phyloP scores from a whole-genome alignment of 192 early-diverging fungal genomes.

The Backusella tuberculispora region DNA sequence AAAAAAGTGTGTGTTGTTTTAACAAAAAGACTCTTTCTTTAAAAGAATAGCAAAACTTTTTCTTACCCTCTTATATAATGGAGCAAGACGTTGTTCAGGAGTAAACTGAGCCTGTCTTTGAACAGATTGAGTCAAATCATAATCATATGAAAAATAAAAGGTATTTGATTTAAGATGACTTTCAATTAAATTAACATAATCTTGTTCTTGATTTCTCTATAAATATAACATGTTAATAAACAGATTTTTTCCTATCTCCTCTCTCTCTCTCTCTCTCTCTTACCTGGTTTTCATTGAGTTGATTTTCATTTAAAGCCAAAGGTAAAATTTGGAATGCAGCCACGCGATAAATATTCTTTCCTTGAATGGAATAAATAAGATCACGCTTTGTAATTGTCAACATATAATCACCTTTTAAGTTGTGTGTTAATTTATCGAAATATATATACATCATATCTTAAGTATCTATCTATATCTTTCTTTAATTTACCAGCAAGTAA shows the following conservation, averaged over 20 bases:
- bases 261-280: neutral
- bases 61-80: conserved; percentile 64
- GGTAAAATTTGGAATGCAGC: conserved; percentile 62
- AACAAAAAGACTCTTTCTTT: no score
- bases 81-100: conserved; percentile 28
- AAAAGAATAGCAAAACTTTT: no score
- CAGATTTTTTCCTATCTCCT: neutral
- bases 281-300: conserved; percentile 53
- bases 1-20: no score
- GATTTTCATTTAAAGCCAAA: conserved; percentile 41
- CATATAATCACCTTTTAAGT: conserved; percentile 68
- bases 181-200: conserved; percentile 53
- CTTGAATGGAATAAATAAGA: conserved; percentile 60
- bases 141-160: conserved; percentile 85
- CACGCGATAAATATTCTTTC: conserved; percentile 68
- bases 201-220: conserved; percentile 53
- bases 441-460: neutral
- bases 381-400: conserved; percentile 72
- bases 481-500: conserved; percentile 67
- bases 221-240: neutral
- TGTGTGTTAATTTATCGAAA: conserved; percentile 6
- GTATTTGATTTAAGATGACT: conserved; percentile 49
- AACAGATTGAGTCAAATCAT: conserved; percentile 84
- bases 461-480: neutral
- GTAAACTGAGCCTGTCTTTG: conserved; percentile 70